Conservation (phyloP, 1,284 basidiomycete species). For the Pterula multifida region DNA sequence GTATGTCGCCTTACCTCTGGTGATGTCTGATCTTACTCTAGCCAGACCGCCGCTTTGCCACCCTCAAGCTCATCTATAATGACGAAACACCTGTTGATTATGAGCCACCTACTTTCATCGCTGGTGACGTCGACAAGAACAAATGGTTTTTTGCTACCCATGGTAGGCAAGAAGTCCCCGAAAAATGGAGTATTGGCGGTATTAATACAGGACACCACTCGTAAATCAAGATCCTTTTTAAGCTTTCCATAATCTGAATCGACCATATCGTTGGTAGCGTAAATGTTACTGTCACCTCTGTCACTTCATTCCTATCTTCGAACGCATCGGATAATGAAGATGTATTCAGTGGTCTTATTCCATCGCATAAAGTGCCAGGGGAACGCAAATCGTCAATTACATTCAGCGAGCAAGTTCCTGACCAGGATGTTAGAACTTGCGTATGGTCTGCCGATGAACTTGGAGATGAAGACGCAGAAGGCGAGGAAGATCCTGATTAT, state of each 20-base stretch:
- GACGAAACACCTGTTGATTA: conserved; percentile 65
- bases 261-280: conserved; percentile 40
- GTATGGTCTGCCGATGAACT: conserved; percentile 39
- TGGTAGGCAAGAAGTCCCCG: conserved; percentile 51
- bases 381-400: too few relatives aligned
- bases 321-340: conserved; percentile 45
- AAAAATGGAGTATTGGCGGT: conserved; percentile 54
- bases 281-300: conserved; percentile 55
- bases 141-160: conserved; percentile 73
- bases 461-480: conserved; percentile 33
- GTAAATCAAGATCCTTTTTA: conserved; percentile 22
- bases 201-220: conserved; percentile 61
- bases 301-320: conserved; percentile 61
- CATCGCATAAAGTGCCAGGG: conserved; percentile 32
- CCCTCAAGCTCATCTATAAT: conserved; percentile 75
- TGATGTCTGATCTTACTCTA: conserved; percentile 1
- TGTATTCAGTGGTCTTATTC: conserved; percentile 37
- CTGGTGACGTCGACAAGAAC: conserved; percentile 54
- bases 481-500: conserved; percentile 35
- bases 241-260: conserved; percentile 6
- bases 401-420: neutral
- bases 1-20: conserved; percentile 26
- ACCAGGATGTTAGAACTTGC: neutral
- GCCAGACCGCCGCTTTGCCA: conserved; percentile 64
- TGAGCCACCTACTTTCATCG: conserved; percentile 62